Percentiles rank a stretch among this genome's conserved stretches.
Conservation (phyloP, 139 green algal genomes). For the Klebsormidium nitens region DNA sequence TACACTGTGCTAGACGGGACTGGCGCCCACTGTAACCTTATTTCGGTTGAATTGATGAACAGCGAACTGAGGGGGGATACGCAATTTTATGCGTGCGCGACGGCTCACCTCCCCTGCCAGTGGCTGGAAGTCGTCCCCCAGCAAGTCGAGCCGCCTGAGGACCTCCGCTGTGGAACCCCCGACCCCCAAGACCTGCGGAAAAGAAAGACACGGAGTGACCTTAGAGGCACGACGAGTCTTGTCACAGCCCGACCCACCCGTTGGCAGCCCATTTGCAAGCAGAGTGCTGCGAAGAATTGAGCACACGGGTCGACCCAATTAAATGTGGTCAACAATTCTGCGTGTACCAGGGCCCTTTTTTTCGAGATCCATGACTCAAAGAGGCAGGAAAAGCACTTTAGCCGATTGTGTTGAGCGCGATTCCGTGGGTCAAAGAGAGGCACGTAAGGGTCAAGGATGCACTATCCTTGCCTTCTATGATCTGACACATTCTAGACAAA, state of each 20-base stretch:
- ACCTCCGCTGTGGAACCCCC: constrained; percentile 14
- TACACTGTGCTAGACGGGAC: too few species aligned
- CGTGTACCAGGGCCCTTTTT: not conserved
- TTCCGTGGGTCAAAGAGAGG: not conserved
- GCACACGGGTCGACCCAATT: not conserved
- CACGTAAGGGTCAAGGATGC: not conserved
- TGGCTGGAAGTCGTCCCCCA: too few species aligned
- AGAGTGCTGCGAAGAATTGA: not conserved
- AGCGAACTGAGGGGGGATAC: too few species aligned
- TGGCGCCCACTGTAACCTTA: too few species aligned
- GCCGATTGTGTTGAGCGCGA: not conserved
- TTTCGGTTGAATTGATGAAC: too few species aligned
- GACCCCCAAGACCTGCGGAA: constrained; percentile 16
- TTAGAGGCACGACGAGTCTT: not conserved
- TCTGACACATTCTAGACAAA: not conserved
- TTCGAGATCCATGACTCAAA: too few species aligned
- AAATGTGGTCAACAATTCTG: not conserved
- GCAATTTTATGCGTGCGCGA: too few species aligned
- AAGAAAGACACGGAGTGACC: not conserved
- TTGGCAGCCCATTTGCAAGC: not conserved
- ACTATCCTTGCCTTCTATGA: not conserved
- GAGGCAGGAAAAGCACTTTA: not conserved
- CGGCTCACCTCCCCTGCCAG: too few species aligned
- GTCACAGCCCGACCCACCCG: not conserved
- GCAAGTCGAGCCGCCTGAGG: constrained; percentile 9